Percentiles rank a stretch among this genome's conserved stretches.
These are phyloP conservation scores for Cladophialophora yegresii DNA, from an alignment of 2,329 filamentous ascomycete genomes.

Conservation along the genomic window DNA sequence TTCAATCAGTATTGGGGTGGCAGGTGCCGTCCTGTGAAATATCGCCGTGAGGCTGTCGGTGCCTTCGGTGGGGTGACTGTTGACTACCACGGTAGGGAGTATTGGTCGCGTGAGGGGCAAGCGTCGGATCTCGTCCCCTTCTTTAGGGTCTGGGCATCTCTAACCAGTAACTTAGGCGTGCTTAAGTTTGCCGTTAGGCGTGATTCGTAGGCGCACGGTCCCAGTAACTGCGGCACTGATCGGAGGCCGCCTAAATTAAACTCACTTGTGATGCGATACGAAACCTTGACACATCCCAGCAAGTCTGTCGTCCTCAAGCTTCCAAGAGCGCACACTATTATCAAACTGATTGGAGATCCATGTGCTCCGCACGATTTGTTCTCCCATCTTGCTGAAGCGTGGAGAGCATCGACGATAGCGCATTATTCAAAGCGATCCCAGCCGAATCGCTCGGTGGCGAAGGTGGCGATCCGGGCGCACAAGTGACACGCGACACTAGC, in stretches of 20 bases:
- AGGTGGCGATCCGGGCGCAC: not conserved
- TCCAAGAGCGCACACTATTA: not conserved
- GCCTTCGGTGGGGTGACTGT: no score
- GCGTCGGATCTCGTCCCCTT: not conserved
- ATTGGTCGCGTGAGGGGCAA: not conserved
- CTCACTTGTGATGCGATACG: not conserved
- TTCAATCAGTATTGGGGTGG: not conserved
- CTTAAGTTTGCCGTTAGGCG: no score
- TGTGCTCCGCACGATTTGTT: not conserved
- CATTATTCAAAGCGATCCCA: not conserved
- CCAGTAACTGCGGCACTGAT: no score
- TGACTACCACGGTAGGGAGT: no score
- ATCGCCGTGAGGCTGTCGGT: not conserved
- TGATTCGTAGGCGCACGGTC: not conserved
- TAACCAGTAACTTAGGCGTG: no score
- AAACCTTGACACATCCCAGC: not conserved
- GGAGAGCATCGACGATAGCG: not conserved
- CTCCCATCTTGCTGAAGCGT: not conserved
- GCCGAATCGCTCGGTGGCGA: not conserved
- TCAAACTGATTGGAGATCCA: not conserved
- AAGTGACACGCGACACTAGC: not conserved
- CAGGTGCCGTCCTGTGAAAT: not conserved
- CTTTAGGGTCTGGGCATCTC: not conserved
- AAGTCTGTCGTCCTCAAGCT: not conserved
- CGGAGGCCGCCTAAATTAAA: not conserved